phyloP scores from a whole-genome alignment of 148 eudicot genomes.

The Dianthus caryophyllus region DNA sequence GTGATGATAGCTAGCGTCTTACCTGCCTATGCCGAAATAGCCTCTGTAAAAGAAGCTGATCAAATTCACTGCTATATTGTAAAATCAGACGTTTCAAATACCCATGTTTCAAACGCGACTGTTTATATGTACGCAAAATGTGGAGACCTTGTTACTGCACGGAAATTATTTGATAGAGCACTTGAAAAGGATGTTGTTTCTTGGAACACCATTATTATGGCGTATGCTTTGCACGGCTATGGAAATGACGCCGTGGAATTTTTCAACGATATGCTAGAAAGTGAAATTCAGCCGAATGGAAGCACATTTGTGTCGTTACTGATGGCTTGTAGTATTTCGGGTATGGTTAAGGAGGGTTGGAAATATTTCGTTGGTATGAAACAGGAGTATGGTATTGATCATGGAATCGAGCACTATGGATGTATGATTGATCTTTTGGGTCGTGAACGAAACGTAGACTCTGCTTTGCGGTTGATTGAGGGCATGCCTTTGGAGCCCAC shows the following conservation, averaged over 20 bases:
- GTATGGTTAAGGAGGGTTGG: conserved; percentile 65
- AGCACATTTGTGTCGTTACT: conserved; percentile 69
- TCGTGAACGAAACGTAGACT: conserved; percentile 45
- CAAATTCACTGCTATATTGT: conserved; percentile 52
- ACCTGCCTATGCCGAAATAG: conserved; percentile 61
- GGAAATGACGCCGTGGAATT: conserved; percentile 39
- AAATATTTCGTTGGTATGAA: conserved; percentile 56
- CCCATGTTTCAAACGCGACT: conserved; percentile 45
- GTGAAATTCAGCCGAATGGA: conserved; percentile 44
- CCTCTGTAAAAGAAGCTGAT: conserved; percentile 47
- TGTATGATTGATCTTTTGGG: conserved; percentile 74
- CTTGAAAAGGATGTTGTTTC: conserved; percentile 51
- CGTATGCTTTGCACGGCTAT: conserved; percentile 63
- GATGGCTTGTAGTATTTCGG: conserved; percentile 60
- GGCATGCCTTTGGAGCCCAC: conserved; percentile 65
- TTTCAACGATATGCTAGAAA: conserved; percentile 49
- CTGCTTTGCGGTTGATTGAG: conserved; percentile 41
- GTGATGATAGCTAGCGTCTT: conserved; percentile 43
- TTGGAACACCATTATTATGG: conserved; percentile 81
- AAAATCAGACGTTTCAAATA: conserved; percentile 28
- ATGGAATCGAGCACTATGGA: conserved; percentile 78
- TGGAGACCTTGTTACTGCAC: conserved; percentile 53
- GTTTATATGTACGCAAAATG: conserved; percentile 64
- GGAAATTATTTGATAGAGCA: conserved; percentile 39
- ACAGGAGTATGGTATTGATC: conserved; percentile 48